Base-by-base conservation (phyloP, 495 filamentous ascomycete species). In the Podospora anserina region DNA sequence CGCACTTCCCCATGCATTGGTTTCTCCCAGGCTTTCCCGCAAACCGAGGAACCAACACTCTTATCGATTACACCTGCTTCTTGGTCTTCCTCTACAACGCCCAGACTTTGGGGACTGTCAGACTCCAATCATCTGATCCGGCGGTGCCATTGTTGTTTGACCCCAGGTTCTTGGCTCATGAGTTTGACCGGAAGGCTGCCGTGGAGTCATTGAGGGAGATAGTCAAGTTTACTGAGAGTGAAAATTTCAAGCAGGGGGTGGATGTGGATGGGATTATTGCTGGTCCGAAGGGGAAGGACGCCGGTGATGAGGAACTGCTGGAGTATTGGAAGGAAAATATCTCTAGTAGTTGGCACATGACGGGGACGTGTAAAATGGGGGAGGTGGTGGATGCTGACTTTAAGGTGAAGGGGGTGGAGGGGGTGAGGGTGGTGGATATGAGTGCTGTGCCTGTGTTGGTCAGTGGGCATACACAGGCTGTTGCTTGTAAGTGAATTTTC, bases 301-400 rank as follows among this genome's bases (percentile, higher is more conserved):
- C 26, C 4, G 83, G 80, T 0, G 87, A 90, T 61, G 87, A 88
- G 66, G 84, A 87, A 56, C 78, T 89, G 56, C 73, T 87, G 20
- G 81, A 81, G 23, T 80, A 79, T 70, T 83, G 82, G 78, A 74
- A 73, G 67, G 68, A 80, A 60, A 80, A 72, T 28, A 66, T 79
- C n/a, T 62, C 66, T 9, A 77, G 72, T 0, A 79, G 74, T 61
- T 88, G 84, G 84, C 88, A 88, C 69, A 85, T 85, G 81, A 86
- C 84, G 18, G 86, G 87, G 0, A 90, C 88, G 1, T 81, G 80
- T 44, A 87, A 86, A 75, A 91, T 91, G 88, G 89, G 89, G 0
- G 84, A 83, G 6, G 87, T 80, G 6, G 87, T 91, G 28, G 87
- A 91, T 69, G 78, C 53, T 0, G 70, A 79, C 3, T 88, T 89